Base-by-base conservation (phyloP, 2,329 filamentous ascomycete species). In the Zymoseptoria brevis region DNA sequence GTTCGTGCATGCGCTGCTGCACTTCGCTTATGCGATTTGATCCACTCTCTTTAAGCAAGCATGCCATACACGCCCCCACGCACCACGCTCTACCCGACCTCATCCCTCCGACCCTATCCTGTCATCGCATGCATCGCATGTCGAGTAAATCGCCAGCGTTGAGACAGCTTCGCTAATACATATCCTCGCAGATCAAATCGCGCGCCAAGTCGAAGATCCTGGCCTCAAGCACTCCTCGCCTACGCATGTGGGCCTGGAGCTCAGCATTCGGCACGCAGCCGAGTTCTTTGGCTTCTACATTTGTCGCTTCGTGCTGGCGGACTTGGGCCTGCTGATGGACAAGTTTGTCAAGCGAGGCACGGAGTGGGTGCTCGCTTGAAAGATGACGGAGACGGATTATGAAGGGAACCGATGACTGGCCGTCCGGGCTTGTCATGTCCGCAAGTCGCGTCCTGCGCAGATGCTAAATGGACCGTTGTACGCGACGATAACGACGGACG, bases 281-380 rank as follows among this genome's bases (percentile, higher is more conserved):
- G 94, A 99, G 75, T 99, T 99, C 75, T 99, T 99, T 73, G 92
- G 88, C 16, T 96, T 99, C 75, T 97, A 94, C 73, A 83, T 99
- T 26, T 96, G 93, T 75, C 87, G 94, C 19, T 99, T 99, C 72
- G 91, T 92, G n/a, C 79, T 99, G 61, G 81, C 86, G 3, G 94
- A 99, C 73, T 77, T 99, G 62, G 83, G 86, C 48, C 74, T 94
- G 71, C 80, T 99, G 77, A 79, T 99, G 67, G 94, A 99, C 74
- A 99, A 97, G 73, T 97, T 94, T 71, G 87, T 99, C 73, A 99
- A 99, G 80, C 85, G 92, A 65, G 92, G 93, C 22, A 96, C 88
- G 68, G 93, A 99, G 79, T 99, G 93, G 93, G 91, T 96, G 56
- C 75, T 87, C 62, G 76, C 81, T 57, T 85, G 67, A 74, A 35